A percentile compares a stretch with the other conserved stretches of the same genome.
phyloP scores from a whole-genome alignment of 805 yeast genomes.

The Metschnikowia santaceciliae region DNA sequence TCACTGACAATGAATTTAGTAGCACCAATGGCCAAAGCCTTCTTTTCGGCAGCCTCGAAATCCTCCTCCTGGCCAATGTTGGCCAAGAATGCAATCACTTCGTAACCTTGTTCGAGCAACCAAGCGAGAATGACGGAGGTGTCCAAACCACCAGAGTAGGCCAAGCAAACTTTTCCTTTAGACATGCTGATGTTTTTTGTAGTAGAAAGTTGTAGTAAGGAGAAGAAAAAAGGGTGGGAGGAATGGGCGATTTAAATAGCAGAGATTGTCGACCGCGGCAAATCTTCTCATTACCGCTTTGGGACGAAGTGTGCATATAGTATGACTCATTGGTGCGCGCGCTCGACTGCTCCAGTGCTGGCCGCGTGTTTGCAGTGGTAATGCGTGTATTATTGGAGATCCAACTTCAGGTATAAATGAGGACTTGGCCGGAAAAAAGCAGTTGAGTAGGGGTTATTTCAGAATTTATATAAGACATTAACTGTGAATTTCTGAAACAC shows the following conservation, averaged over 20 bases:
- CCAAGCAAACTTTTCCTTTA: conserved; percentile 98
- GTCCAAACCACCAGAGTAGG: conserved; percentile 98
- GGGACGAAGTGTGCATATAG: conserved; percentile 10
- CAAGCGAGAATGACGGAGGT: conserved; percentile 97
- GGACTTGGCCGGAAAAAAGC: background rate
- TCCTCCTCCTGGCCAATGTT: conserved; percentile 99
- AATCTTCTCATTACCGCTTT: conserved; percentile 14
- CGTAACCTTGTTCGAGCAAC: conserved; percentile 97
- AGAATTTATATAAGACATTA: too few species aligned
- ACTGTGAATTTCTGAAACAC: too few species aligned
- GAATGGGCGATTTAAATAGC: conserved; percentile 13
- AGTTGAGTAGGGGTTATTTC: too few species aligned
- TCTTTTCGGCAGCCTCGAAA: conserved; percentile 93
- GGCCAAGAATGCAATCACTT: conserved; percentile 97
- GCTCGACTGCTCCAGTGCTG: background rate
- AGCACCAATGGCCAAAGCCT: conserved; percentile 96
- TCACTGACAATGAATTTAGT: conserved; percentile 91
- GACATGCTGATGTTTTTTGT: conserved; percentile 53
- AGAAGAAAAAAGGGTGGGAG: conserved; percentile 7
- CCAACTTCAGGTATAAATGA: background rate
- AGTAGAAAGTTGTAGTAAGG: background rate
- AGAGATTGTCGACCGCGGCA: conserved; percentile 23
- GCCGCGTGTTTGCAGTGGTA: background rate
- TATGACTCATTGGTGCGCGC: conserved; percentile 14
- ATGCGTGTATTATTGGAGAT: background rate